phyloP scores from a whole-genome alignment of 2,329 filamentous ascomycete genomes.

The Cordyceps pruinosa region DNA sequence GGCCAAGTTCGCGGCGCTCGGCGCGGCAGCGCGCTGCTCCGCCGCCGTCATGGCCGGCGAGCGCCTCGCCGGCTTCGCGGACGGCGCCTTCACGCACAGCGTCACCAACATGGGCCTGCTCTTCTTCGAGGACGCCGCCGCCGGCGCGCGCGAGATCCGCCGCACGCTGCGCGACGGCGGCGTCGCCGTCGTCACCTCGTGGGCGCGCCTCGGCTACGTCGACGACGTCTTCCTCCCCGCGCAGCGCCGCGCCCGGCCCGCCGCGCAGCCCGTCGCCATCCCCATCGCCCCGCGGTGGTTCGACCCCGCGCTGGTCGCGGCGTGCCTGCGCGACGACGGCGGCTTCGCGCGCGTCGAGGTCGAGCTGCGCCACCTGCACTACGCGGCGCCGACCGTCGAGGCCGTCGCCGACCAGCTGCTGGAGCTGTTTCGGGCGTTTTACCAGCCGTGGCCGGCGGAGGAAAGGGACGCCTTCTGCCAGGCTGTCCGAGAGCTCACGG shows the following conservation, averaged over 20 bases:
- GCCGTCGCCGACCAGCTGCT: neutral
- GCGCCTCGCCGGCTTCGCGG: conserved; percentile 19
- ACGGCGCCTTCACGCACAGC: conserved; percentile 29
- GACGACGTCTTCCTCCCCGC: conserved; percentile 13
- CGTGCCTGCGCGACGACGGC: neutral
- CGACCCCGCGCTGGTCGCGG: conserved; percentile 1
- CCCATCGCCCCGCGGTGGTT: conserved; percentile 15
- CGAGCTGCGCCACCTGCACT: neutral
- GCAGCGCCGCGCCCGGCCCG: conserved; percentile 10
- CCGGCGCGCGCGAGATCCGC: conserved; percentile 29
- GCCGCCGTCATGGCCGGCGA: conserved; percentile 19
- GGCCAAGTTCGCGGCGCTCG: conserved; percentile 12
- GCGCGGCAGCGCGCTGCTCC: conserved; percentile 8
- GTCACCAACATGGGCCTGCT: conserved; percentile 34
- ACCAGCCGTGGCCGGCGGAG: neutral
- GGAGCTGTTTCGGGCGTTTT: neutral
- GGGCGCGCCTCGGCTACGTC: conserved; percentile 18
- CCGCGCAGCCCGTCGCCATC: conserved; percentile 12
- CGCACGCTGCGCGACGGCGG: conserved; percentile 32
- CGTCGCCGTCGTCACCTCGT: conserved; percentile 28
- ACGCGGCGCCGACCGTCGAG: neutral
- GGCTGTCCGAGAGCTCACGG: neutral
- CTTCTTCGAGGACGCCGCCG: conserved; percentile 25
- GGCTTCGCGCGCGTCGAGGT: conserved; percentile 11
- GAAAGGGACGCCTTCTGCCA: neutral